Base-by-base conservation (phyloP, 352 stramenopile species). In the Aphanomyces astaci region DNA sequence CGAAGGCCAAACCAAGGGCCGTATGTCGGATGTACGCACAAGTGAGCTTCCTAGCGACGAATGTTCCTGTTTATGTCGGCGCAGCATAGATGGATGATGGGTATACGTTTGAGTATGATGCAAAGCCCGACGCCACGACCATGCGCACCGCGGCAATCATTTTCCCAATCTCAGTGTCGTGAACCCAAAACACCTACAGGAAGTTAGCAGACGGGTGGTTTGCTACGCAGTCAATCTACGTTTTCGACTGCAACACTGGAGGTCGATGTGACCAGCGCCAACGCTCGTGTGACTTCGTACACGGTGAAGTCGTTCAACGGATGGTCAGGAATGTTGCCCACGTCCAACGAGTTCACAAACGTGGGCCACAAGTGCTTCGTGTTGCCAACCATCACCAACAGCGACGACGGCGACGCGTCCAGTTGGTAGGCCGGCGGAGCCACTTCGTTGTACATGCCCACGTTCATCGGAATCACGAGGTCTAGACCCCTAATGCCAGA, bases 131-230 rank as follows among this genome's bases (percentile, higher is more conserved):
- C 15, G 79, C 76, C 15, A 88, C 72, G 10, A 81, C 81, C 78
- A 91, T 86, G 62, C 82, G 82, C 48, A 89, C 78, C 28, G 80
- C 81, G 46, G 88, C 74, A 51, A 91, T 87, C 83, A 89, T 88
- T 66, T 88, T 91, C 27, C 77, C 78, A 0, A 78, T 76, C 36
- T 82, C 73, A 0, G 72, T 88, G 63, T 91, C 82, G 0, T 80
- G 74, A 4, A 86, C 78, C 81, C 81, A 91, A 53, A 87, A 91
- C 2, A 80, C 72, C 80, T 86, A 69, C 9, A 15, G 4, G 15
- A 53, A 69, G 19, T 53, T 17, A 30, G 39, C 57, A 32, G 45
- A 25, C 65, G 9, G 40, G 43, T 28, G 27, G 17, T 57, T 32
- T 22, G 4, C 22, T 19, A 56, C 17, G 2, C 25, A 55, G n/a